These are phyloP conservation scores for Epichloe sibirici DNA, from an alignment of 2,329 filamentous ascomycete species.

Conservation along the genomic window DNA sequence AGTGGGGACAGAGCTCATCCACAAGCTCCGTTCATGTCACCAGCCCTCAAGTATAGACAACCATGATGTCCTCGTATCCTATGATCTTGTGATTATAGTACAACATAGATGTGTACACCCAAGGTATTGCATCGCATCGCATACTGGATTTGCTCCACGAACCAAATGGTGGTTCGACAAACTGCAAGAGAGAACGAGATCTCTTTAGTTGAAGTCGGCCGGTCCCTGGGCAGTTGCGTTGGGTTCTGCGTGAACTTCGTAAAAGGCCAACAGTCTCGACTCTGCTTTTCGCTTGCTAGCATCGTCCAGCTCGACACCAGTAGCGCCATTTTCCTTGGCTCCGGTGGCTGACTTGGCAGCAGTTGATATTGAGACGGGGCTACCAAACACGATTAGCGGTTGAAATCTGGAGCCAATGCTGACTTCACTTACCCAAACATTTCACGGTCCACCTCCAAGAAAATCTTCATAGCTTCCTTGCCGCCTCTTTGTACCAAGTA, in stretches of 20 bases:
- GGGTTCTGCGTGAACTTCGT: slow-evolving; percentile 37
- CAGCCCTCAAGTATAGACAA: background rate
- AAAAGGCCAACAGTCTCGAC: slow-evolving; percentile 37
- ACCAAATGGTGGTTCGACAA: background rate
- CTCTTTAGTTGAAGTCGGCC: slow-evolving; percentile 36
- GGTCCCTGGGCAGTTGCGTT: slow-evolving; percentile 35
- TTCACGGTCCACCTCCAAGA: slow-evolving; percentile 70
- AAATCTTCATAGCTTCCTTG: slow-evolving; percentile 76
- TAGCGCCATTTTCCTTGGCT: slow-evolving; percentile 34
- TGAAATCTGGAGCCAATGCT: background rate
- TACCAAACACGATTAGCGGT: slow-evolving; percentile 7
- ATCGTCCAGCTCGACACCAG: slow-evolving; percentile 36
- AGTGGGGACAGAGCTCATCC: background rate
- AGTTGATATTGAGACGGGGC: slow-evolving; percentile 13
- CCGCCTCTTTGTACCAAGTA: slow-evolving; percentile 76
- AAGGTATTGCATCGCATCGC: background rate
- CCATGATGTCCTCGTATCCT: background rate
- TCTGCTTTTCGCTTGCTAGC: slow-evolving; percentile 38
- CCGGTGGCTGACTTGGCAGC: slow-evolving; percentile 7
- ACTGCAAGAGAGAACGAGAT: background rate
- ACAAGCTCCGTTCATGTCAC: background rate
- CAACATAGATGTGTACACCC: slow-evolving; percentile 1
- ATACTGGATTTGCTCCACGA: background rate
- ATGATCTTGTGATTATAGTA: slow-evolving; percentile 5
- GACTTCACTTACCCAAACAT: slow-evolving; percentile 59